phyloP scores from a whole-genome alignment of 257 asterid species.

The Ilex aquifolium region DNA sequence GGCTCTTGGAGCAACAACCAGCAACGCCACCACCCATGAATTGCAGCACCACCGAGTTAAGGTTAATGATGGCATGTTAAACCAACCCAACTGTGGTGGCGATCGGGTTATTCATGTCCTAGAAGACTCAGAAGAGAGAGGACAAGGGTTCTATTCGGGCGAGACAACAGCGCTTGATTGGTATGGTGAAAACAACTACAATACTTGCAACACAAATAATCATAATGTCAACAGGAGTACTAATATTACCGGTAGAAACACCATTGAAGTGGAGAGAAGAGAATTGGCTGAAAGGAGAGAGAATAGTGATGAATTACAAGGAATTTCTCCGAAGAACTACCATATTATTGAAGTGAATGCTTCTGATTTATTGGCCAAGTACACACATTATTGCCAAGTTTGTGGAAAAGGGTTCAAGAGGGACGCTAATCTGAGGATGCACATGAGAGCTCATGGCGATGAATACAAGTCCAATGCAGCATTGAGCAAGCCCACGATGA shows the following conservation, averaged over 20 bases:
- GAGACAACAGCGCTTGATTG: conserved; percentile 23
- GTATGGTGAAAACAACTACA: conserved; percentile 14
- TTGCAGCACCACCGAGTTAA: conserved; percentile 4
- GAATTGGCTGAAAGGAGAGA: conserved; percentile 22
- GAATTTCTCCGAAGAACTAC: conserved; percentile 6
- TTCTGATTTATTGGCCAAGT: conserved; percentile 68
- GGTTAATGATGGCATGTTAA: no score
- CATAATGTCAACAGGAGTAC: no score
- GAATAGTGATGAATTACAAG: neutral
- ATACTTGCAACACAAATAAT: no score
- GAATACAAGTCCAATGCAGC: conserved; percentile 69
- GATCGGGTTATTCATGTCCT: no score
- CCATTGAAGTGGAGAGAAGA: conserved; percentile 8
- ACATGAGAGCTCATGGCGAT: conserved; percentile 90
- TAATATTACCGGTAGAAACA: neutral
- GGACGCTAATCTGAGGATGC: conserved; percentile 83
- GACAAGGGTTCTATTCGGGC: conserved; percentile 21
- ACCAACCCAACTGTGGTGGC: no score
- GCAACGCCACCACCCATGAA: neutral
- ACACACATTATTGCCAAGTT: conserved; percentile 67
- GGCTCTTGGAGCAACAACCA: conserved; percentile 19
- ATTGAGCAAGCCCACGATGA: conserved; percentile 49
- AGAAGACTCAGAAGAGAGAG: neutral
- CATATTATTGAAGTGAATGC: conserved; percentile 65
- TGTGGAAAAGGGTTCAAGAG: conserved; percentile 87